phyloP scores from a whole-genome alignment of 1,284 basidiomycete genomes.

The Acaromyces ingoldii region DNA sequence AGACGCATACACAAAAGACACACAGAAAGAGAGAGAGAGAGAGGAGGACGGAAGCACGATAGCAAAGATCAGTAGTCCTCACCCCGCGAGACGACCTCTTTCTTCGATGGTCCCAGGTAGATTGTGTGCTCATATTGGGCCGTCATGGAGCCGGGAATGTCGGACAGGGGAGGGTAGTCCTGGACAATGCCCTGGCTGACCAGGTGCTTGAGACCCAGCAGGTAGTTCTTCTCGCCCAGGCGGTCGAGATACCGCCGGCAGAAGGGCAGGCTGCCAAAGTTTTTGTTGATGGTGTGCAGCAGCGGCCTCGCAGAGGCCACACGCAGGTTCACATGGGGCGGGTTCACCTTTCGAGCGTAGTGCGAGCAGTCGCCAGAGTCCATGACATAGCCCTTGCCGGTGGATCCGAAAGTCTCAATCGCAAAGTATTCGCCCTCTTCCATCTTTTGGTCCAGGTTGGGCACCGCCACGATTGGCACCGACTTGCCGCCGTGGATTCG shows the following conservation, averaged over 20 bases:
- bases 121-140: constrained; percentile 51
- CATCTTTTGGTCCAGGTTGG: constrained; percentile 84
- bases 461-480: constrained; percentile 75
- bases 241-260: constrained; percentile 82
- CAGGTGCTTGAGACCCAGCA: constrained; percentile 74
- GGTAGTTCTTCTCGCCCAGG: constrained; percentile 87
- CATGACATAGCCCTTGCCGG: constrained; percentile 86
- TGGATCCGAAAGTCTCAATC: constrained; percentile 97
- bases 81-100: constrained; percentile 90
- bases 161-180: constrained; percentile 90
- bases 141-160: constrained; percentile 54
- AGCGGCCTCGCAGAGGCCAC: constrained; percentile 74
- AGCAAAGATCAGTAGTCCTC: constrained; percentile 77
- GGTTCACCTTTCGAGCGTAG: constrained; percentile 65
- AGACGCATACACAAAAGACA: too few relatives aligned
- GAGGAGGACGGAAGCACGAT: too few relatives aligned
- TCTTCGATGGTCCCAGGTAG: constrained; percentile 79
- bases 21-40: too few relatives aligned
- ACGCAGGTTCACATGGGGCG: constrained; percentile 62
- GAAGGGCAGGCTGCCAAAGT: constrained; percentile 93
- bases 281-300: constrained; percentile 80
- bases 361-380: constrained; percentile 88
- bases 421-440: constrained; percentile 99
- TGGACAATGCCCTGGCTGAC: constrained; percentile 82
- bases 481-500: constrained; percentile 63